phyloP scores from a whole-genome alignment of 176 grass and related monocot genomes.

The Alloteropsis semialata region DNA sequence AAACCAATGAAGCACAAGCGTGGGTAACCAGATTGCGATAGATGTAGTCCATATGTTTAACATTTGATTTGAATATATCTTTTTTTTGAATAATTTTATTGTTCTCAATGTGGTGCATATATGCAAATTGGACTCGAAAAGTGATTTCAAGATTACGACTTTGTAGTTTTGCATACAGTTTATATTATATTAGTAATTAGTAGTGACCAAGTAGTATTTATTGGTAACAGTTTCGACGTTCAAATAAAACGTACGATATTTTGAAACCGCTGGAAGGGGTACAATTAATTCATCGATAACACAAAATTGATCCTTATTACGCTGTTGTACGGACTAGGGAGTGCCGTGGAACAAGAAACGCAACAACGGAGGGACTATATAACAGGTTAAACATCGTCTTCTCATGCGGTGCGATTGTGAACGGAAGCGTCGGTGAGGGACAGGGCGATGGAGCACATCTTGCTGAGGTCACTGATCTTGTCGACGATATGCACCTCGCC shows the following conservation, averaged over 20 bases:
- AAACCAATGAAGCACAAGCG: too few species aligned
- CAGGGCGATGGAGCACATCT: slow-evolving; percentile 42
- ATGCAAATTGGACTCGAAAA: too few species aligned
- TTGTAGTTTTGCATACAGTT: too few species aligned
- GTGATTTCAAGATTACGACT: too few species aligned
- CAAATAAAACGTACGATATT: neutral
- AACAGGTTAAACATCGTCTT: neutral
- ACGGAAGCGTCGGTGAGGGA: slow-evolving; percentile 30
- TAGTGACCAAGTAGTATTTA: too few species aligned
- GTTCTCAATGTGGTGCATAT: too few species aligned
- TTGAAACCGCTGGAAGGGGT: neutral
- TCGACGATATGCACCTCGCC: neutral
- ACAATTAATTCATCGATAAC: neutral
- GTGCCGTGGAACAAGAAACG: neutral
- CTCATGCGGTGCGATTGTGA: neutral
- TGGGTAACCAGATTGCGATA: too few species aligned
- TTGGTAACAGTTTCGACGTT: neutral
- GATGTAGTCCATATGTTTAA: too few species aligned
- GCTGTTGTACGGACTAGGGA: neutral
- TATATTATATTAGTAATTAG: too few species aligned
- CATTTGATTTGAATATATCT: too few species aligned
- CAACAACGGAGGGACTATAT: neutral
- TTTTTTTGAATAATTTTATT: too few species aligned
- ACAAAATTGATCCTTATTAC: neutral
- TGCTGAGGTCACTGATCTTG: slow-evolving; percentile 42